phyloP scores from a whole-genome alignment of 148 eudicot species.

The Vaccinium corymbosum region DNA sequence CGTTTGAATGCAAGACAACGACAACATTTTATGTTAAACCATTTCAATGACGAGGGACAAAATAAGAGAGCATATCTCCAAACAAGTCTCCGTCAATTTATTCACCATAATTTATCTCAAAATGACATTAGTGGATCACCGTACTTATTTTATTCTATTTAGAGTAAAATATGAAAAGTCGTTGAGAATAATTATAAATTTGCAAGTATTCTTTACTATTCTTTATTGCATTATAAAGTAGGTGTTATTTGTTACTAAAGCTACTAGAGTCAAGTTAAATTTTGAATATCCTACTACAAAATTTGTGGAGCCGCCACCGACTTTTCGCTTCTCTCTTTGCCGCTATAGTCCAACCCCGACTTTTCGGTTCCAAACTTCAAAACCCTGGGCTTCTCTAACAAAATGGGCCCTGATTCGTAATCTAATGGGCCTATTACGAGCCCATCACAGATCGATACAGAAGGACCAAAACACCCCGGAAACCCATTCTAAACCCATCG shows the following conservation, averaged over 20 bases:
- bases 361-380: no score
- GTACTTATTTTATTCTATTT: not conserved
- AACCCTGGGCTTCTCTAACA: no score
- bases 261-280: no score
- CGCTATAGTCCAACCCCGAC: no score
- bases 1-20: not conserved
- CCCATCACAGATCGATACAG: not conserved
- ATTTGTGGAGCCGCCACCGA: no score
- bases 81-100: not conserved
- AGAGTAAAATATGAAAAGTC: not conserved
- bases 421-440: not conserved
- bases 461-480: not conserved
- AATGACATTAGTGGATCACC: not conserved
- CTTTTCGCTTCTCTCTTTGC: no score
- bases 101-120: not conserved
- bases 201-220: no score
- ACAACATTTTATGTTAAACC: not conserved
- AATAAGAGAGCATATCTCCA: not conserved
- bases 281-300: no score
- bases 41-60: not conserved
- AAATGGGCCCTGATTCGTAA: no score
- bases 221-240: no score
- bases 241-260: no score
- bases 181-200: not conserved
- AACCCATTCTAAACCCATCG: not conserved